These are phyloP conservation scores for Heimioporus retisporus DNA, from an alignment of 1,284 basidiomycete genomes.

Conservation along the genomic window DNA sequence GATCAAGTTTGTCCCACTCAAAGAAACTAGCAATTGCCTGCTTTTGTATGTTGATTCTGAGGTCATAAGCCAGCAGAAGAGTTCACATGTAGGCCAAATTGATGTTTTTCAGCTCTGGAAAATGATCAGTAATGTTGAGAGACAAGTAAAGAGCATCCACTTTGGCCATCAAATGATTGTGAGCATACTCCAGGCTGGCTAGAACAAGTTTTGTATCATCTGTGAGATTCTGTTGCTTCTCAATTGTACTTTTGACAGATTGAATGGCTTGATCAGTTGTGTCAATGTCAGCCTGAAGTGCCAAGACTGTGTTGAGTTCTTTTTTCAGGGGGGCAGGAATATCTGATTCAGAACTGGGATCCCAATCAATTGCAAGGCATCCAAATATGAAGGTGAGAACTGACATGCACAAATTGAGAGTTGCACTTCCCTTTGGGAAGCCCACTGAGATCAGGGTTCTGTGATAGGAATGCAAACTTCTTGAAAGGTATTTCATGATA, in stretches of 20 bases:
- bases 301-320: constrained; percentile 47
- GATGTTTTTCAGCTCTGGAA: background rate
- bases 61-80: constrained; percentile 38
- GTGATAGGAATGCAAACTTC: too few relatives aligned
- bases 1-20: constrained; percentile 51
- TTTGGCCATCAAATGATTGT: constrained; percentile 27
- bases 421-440: constrained; percentile 40
- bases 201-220: constrained; percentile 18
- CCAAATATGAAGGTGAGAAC: too few relatives aligned
- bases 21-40: constrained; percentile 46
- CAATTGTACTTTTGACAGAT: background rate
- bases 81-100: background rate
- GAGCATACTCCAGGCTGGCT: constrained; percentile 26
- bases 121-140: constrained; percentile 42
- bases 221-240: background rate
- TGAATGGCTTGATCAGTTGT: background rate
- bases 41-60: constrained; percentile 53
- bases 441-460: constrained; percentile 38
- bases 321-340: constrained; percentile 45
- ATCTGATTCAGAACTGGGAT: constrained; percentile 32
- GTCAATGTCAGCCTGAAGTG: background rate
- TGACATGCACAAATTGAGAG: constrained; percentile 32
- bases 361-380: too few relatives aligned
- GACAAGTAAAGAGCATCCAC: constrained; percentile 47
- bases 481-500: too few relatives aligned